A percentile compares a stretch with the other conserved stretches of the same genome.
phyloP scores from a whole-genome alignment of 2,329 filamentous ascomycete genomes.

The Rhytidhysteron rufulum region DNA sequence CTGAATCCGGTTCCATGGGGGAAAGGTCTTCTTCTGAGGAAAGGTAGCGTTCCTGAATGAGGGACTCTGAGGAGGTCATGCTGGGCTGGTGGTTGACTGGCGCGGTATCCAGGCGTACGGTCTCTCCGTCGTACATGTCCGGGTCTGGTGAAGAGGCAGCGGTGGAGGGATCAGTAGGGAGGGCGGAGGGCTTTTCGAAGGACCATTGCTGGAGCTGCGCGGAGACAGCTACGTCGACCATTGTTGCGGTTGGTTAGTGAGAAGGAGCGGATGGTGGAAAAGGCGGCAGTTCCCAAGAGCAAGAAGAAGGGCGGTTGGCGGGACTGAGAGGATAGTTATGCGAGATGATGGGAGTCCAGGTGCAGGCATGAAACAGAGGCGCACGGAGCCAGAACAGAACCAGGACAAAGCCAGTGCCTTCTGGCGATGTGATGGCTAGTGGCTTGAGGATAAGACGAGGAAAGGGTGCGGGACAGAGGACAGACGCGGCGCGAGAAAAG shows the following conservation, averaged over 20 bases:
- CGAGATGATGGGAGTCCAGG: constrained; percentile 2
- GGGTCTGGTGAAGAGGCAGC: constrained; percentile 34
- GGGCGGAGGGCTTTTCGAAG: constrained; percentile 28
- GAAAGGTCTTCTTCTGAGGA: constrained; percentile 38
- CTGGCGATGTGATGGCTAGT: neutral
- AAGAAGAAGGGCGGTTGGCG: too few species aligned
- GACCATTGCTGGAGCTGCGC: constrained; percentile 36
- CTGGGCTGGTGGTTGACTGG: constrained; percentile 12
- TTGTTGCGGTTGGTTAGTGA: constrained; percentile 6
- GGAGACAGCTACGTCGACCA: constrained; percentile 28
- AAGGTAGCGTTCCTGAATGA: constrained; percentile 35
- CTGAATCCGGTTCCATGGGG: constrained; percentile 27
- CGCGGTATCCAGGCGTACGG: constrained; percentile 28
- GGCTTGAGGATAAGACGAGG: neutral
- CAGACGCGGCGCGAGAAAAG: neutral
- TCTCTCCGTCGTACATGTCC: constrained; percentile 30
- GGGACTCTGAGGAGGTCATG: constrained; percentile 18
- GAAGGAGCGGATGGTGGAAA: neutral
- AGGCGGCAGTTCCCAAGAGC: neutral
- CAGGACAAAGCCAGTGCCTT: neutral
- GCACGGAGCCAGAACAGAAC: too few species aligned
- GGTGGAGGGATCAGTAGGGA: constrained; percentile 24
- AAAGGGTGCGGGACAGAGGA: neutral
- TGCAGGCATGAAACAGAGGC: constrained; percentile 4
- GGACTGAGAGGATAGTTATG: constrained; percentile 4